Evolutionary conservation across 2,329 filamentous ascomycete genomes (phyloP), one percentile per base, ranked within the genome.

Genomic region (Fusarium equiseti): DNA sequence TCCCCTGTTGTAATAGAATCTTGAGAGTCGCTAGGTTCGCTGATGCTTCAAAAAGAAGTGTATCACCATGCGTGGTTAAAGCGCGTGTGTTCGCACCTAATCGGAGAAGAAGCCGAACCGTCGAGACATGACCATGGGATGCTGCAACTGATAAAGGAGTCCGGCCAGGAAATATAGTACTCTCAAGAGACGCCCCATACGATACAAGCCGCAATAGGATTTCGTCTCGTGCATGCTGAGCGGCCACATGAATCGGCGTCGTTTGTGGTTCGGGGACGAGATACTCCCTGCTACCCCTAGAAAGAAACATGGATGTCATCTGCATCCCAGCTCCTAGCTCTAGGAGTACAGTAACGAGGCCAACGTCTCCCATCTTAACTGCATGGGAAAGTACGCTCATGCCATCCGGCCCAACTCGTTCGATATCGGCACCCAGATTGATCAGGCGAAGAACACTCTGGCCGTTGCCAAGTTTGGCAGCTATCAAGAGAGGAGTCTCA

Each of bases 341-440:
- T 5, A 76, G 61, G n/a, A 76, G 63, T 13, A 63, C 59, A 46
- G 66, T 71, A 15, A 76, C 73, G 7, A 77, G 55, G 20, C 68
- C 64, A 32, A 72, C 31, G 13, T 76, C 71, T 10, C 73, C 72
- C 20, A 73, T 58, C 40, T 75, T 75, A 27, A 77, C 75, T 20
- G 75, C 75, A 46, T 77, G 72, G 24, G 74, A 70, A 24, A 77
- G 72, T 40, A 77, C 76, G 46, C 73, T 74, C 73, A 77, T 76
- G 15, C 73, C 75, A 31, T 76, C 74, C 22, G 64, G 64, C 2
- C 74, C 74, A 22, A 76, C 64, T 26, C 74, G 71, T 40, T 76
- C 74, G 22, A 63, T 66, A 57, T 76, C 74, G 26, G 74, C 74
- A 27, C 74, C 74, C 11, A 76, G 66, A 10, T 73, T 68, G 48